Conservation (phyloP, 176 grass and related monocot genomes). For the Panicum miliaceum region DNA sequence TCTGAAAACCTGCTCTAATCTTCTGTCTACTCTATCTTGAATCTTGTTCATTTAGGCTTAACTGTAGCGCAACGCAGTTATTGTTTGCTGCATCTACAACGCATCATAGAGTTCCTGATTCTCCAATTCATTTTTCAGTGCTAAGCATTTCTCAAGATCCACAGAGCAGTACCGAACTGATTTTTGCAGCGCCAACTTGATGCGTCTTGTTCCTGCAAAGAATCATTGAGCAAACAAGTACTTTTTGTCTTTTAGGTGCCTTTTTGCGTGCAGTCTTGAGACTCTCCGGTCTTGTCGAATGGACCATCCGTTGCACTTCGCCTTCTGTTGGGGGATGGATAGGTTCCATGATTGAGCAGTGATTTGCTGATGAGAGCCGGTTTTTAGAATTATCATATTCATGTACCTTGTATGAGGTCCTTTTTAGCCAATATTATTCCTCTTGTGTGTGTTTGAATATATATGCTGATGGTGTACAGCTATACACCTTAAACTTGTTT, state of each 20-base stretch:
- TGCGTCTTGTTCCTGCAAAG: constrained; percentile 22
- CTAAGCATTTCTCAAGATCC: constrained; percentile 29
- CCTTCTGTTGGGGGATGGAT: background rate
- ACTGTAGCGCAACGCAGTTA: constrained; percentile 20
- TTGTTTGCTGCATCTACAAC: background rate
- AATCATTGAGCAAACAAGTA: constrained; percentile 49
- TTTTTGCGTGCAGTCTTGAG: constrained; percentile 49
- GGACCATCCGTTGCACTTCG: constrained; percentile 43
- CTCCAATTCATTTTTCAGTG: background rate
- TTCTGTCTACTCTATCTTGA: background rate
- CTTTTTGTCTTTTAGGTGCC: constrained; percentile 56
- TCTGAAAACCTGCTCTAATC: constrained; percentile 3
- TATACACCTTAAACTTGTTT: constrained; percentile 27
- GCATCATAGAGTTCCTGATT: background rate
- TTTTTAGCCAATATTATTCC: constrained; percentile 7
- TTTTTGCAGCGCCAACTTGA: constrained; percentile 28
- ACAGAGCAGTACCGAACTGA: background rate
- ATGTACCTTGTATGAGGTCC: constrained; percentile 4
- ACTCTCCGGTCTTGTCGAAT: constrained; percentile 35
- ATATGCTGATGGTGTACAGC: constrained; percentile 46
- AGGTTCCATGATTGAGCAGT: constrained; percentile 54
- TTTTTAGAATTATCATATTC: constrained; percentile 25
- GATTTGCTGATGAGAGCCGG: constrained; percentile 30
- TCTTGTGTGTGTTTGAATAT: constrained; percentile 13
- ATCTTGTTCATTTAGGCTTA: background rate